These are phyloP conservation scores for Caryopteris hybrid DNA, from an alignment of 305 asterid genomes.

Conservation along the genomic window DNA sequence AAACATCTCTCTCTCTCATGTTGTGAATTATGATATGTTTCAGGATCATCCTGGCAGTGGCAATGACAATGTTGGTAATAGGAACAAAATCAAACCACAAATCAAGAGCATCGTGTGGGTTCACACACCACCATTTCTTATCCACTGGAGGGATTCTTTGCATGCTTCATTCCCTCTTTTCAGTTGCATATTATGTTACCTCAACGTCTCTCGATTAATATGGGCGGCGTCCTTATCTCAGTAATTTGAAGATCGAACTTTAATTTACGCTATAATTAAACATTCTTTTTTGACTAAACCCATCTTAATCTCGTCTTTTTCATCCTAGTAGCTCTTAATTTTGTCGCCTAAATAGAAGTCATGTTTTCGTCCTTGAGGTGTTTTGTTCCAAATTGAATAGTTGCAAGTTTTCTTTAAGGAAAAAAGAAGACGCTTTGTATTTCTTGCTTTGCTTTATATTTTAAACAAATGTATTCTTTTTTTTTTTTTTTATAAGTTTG, in stretches of 20 bases:
- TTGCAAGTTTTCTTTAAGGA: no score
- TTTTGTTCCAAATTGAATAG: no score
- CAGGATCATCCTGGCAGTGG: conserved; percentile 70
- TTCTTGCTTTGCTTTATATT: neutral
- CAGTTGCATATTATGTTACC: conserved; percentile 62
- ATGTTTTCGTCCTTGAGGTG: no score
- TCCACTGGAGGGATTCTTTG: conserved; percentile 69
- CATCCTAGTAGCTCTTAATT: neutral
- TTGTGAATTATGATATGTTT: neutral
- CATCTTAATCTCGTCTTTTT: neutral
- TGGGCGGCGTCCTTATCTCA: no score
- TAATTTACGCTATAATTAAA: no score
- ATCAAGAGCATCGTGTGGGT: conserved; percentile 67
- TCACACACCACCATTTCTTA: conserved; percentile 63
- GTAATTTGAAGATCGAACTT: no score
- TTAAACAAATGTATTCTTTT: neutral
- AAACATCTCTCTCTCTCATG: neutral
- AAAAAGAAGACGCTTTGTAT: no score
- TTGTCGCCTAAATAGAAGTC: neutral
- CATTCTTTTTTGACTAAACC: neutral
- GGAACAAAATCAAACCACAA: conserved; percentile 65
- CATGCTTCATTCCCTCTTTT: conserved; percentile 55
- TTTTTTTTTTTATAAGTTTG: neutral
- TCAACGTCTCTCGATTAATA: conserved; percentile 30
- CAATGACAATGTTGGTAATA: conserved; percentile 55